Base-by-base conservation (phyloP, 352 stramenopile species). In the Pythium guiyangense region DNA sequence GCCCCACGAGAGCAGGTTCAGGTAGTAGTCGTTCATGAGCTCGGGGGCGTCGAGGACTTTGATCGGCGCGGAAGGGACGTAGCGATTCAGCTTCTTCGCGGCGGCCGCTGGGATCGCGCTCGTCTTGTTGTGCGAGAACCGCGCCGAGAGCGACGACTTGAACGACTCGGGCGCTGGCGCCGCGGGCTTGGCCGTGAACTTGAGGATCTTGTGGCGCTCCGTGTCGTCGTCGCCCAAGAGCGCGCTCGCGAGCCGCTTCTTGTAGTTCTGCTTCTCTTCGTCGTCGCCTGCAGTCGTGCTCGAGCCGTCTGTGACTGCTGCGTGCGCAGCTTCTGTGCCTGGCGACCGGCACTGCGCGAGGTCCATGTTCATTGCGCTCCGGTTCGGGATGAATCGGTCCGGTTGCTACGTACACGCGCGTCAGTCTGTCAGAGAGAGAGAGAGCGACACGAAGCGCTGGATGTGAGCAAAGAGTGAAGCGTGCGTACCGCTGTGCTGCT, bases 1-100 rank as follows among this genome's bases (percentile, higher is more conserved):
- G 52, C 95, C 94, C 97, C 97, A 99, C 43, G 94, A 97, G 10
- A 99, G 71, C 46, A 99, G 82, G 68, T 99, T 99, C 26, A 99
- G 77, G 70, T 99, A 99, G 81, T 99, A 99, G 70, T 99, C 97
- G 72, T 99, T 97, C 62, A 98, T 88, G 27, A 99, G 73, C 67
- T 99, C 96, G 0, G 97, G 97, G 29, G 97, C 97, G 74, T 99
- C 97, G 42, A 99, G 73, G 49, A 99, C 58, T 47, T 98, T 96
- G 59, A 92, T 92, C 14, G 97, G 97, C 14, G 96, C 94, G 15
- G 96, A 98, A 11, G 97, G 96, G 56, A 99, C 98, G 51, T 98
- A 92, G 27, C 97, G 87, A 48, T 92, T 98, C 37, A 90, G 65
- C 64, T 97, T 96, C 74, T 81, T 88, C 37, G 71, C 90, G 62